Percentiles rank a stretch among this genome's conserved stretches.
Evolutionary conservation across 805 yeast species (phyloP).

Genomic region (Kockiozyma suomiensis): DNA sequence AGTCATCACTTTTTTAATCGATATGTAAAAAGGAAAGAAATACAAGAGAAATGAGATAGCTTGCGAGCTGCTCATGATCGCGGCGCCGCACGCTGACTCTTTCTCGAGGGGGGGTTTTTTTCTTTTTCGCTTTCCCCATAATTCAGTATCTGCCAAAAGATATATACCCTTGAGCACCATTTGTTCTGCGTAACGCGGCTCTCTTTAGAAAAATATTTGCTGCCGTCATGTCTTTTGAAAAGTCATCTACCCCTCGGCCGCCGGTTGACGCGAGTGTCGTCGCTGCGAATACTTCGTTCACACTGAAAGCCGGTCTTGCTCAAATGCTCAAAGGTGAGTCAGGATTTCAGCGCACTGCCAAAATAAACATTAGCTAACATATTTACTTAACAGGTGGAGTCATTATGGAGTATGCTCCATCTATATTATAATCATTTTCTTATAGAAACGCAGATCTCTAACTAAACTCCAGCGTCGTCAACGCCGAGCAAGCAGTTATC

Average conservation of each 20-base stretch:
- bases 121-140: too few relatives aligned
- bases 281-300: constrained; percentile 38
- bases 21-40: too few relatives aligned
- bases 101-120: too few relatives aligned
- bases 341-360: constrained; percentile 43
- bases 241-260: constrained; percentile 35
- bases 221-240: not conserved
- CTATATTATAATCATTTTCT: too few relatives aligned
- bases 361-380: constrained; percentile 40
- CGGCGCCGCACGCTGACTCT: too few relatives aligned
- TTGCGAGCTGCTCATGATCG: too few relatives aligned
- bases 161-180: too few relatives aligned
- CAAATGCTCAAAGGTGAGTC: constrained; percentile 81
- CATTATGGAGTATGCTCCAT: constrained; percentile 45
- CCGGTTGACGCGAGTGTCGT: constrained; percentile 34
- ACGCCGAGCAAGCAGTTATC: constrained; percentile 73
- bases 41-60: too few relatives aligned
- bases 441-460: not conserved
- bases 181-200: not conserved
- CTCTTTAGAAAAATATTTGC: not conserved
- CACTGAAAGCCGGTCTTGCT: constrained; percentile 76
- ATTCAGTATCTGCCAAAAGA: too few relatives aligned
- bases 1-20: too few relatives aligned
- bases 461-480: constrained; percentile 31
- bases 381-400: constrained; percentile 42